A percentile compares a stretch with the other conserved stretches of the same genome.
Evolutionary conservation across 176 grass and related monocot species (phyloP).

Genomic region (Rhynchospora breviuscula): DNA sequence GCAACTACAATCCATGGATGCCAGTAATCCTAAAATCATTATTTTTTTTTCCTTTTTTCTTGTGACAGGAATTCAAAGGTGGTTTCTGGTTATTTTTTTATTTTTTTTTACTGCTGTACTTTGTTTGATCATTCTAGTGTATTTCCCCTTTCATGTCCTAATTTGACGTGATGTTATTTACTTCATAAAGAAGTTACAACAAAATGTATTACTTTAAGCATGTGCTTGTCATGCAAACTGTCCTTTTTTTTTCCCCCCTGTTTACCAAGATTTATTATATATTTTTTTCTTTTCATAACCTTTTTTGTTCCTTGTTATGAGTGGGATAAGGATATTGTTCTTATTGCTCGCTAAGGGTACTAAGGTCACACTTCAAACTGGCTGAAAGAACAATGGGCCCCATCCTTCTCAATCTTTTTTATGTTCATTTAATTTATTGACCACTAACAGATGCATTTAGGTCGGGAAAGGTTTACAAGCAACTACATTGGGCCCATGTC

Average conservation of each 20-base stretch:
- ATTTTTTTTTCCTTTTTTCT: neutral
- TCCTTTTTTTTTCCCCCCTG: neutral
- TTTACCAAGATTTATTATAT: neutral
- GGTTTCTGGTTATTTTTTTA: neutral
- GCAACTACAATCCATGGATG: neutral
- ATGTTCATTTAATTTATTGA: neutral
- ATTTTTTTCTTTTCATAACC: neutral
- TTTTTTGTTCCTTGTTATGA: neutral
- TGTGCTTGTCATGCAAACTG: neutral
- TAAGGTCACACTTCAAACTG: neutral
- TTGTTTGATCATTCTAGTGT: neutral
- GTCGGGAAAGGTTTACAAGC: neutral
- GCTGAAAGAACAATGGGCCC: neutral
- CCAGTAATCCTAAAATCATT: neutral
- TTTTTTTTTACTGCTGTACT: neutral
- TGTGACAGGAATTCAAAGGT: neutral
- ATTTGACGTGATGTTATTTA: neutral
- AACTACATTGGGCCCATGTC: neutral
- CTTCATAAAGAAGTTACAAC: neutral
- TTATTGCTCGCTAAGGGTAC: neutral
- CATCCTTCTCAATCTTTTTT: neutral
- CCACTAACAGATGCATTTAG: neutral
- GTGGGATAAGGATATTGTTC: neutral
- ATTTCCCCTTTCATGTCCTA: neutral
- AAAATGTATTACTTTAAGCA: neutral